Conservation (phyloP, 2,329 filamentous ascomycete species). For the Ophiostoma pallidulum region DNA sequence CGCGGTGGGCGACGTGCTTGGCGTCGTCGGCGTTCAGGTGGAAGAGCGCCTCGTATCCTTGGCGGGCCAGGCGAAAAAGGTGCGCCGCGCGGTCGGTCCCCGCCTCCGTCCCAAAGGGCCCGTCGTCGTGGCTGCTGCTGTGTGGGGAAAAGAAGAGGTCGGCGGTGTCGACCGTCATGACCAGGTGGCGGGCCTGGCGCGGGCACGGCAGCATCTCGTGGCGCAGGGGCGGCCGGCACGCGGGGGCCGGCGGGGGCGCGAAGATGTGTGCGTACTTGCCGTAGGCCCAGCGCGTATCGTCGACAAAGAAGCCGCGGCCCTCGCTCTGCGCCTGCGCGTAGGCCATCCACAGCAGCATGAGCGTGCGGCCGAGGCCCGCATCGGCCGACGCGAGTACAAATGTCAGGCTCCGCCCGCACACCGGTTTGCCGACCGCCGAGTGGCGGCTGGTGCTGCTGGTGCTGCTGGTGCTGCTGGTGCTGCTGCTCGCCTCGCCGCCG, state of each 20-base stretch:
- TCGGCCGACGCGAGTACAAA: constrained; percentile 67
- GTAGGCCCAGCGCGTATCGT: constrained; percentile 77
- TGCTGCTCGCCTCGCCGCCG: constrained; percentile 34
- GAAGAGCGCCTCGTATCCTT: constrained; percentile 67
- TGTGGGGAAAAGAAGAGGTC: constrained; percentile 49
- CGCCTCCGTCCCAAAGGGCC: constrained; percentile 26
- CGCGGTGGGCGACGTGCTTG: constrained; percentile 52
- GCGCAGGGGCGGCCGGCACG: constrained; percentile 61
- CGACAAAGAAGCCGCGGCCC: constrained; percentile 69
- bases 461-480: too few species aligned
- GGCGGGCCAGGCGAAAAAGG: constrained; percentile 58
- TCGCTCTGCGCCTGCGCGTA: constrained; percentile 72
- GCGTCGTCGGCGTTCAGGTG: constrained; percentile 56
- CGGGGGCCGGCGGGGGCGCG: constrained; percentile 51
- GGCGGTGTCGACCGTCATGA: constrained; percentile 62
- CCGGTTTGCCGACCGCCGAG: too few species aligned
- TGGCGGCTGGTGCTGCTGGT: too few species aligned
- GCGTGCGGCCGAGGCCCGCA: constrained; percentile 64
- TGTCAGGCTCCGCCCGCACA: constrained; percentile 64
- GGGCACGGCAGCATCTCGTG: constrained; percentile 75
- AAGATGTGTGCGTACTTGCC: constrained; percentile 68
- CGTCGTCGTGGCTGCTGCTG: constrained; percentile 20
- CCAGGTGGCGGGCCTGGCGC: constrained; percentile 61
- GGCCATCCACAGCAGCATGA: constrained; percentile 75
- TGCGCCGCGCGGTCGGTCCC: constrained; percentile 1